Percentiles rank a stretch among this genome's conserved stretches.
Conservation (phyloP, 345 rosid species). For the Psidium friedrichsthalianum region DNA sequence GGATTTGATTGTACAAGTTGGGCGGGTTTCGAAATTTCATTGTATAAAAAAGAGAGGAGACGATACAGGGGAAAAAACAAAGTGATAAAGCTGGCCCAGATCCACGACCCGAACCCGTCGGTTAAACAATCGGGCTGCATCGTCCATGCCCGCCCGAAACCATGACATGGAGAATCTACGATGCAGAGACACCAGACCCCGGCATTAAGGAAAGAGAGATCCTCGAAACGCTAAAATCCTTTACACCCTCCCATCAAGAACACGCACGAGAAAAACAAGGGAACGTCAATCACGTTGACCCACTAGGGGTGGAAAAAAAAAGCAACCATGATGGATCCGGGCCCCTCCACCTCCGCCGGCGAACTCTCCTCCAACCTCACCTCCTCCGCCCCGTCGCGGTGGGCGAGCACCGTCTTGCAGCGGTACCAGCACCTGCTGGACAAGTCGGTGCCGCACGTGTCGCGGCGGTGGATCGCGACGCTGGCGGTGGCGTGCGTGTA, state of each 20-base stretch:
- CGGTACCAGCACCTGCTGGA: conserved; percentile 66
- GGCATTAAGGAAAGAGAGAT: neutral
- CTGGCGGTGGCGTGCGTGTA: conserved; percentile 36
- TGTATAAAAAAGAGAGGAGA: too few species aligned
- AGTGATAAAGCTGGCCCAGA: neutral
- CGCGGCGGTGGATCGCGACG: conserved; percentile 60
- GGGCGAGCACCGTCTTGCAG: conserved; percentile 28
- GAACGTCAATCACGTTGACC: neutral
- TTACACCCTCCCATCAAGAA: too few species aligned
- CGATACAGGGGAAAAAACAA: neutral
- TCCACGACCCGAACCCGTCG: neutral
- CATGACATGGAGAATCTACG: neutral
- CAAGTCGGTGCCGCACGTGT: conserved; percentile 51
- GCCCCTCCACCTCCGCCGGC: conserved; percentile 17
- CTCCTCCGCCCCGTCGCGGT: conserved; percentile 21
- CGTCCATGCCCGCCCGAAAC: neutral
- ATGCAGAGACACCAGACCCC: neutral
- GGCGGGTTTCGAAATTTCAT: neutral
- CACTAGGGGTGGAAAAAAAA: conserved; percentile 3
- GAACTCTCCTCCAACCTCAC: conserved; percentile 22
- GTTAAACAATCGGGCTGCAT: neutral
- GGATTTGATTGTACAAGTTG: neutral
- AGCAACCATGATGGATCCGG: conserved; percentile 26
- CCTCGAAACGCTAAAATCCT: neutral
- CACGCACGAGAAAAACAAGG: neutral